phyloP scores from a whole-genome alignment of 2,329 filamentous ascomycete genomes.

The Aspergillus sp. region DNA sequence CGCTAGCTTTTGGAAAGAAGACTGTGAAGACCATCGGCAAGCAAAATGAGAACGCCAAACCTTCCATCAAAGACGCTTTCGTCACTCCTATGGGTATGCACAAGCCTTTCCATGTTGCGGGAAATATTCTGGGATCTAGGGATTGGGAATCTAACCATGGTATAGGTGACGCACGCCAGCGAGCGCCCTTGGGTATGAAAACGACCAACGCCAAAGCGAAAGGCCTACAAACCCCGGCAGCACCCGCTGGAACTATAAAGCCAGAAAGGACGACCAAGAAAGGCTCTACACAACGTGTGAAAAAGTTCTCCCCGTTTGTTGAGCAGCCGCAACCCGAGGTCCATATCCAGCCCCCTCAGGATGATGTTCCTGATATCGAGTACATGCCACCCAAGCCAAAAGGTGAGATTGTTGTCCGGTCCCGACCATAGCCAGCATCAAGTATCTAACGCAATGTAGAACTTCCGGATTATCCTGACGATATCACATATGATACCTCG shows the following conservation, averaged over 20 bases:
- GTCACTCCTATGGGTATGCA: slow-evolving; percentile 76
- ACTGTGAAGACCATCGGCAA: slow-evolving; percentile 56
- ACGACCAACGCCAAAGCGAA: slow-evolving; percentile 90
- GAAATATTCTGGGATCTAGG: neutral
- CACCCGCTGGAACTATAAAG: slow-evolving; percentile 59
- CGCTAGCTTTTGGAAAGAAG: slow-evolving; percentile 59
- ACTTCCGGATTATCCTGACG: slow-evolving; percentile 47
- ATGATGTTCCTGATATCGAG: slow-evolving; percentile 74
- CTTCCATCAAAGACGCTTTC: slow-evolving; percentile 62
- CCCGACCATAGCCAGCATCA: slow-evolving; percentile 12
- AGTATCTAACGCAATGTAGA: slow-evolving; percentile 37
- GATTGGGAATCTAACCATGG: neutral
- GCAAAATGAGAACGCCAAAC: slow-evolving; percentile 58
- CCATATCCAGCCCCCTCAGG: slow-evolving; percentile 50
- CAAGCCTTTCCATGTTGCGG: neutral
- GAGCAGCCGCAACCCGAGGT: slow-evolving; percentile 47
- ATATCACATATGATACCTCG: slow-evolving; percentile 49
- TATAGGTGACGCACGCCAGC: slow-evolving; percentile 60
- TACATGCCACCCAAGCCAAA: slow-evolving; percentile 78
- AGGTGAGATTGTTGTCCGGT: slow-evolving; percentile 35
- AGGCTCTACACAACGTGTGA: slow-evolving; percentile 61
- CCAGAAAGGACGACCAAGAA: slow-evolving; percentile 63
- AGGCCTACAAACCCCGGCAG: slow-evolving; percentile 65
- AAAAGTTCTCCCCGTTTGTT: slow-evolving; percentile 54
- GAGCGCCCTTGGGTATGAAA: slow-evolving; percentile 87